Evolutionary conservation across 2,329 filamentous ascomycete species (phyloP).

Genomic region (Monosporascus sp.): DNA sequence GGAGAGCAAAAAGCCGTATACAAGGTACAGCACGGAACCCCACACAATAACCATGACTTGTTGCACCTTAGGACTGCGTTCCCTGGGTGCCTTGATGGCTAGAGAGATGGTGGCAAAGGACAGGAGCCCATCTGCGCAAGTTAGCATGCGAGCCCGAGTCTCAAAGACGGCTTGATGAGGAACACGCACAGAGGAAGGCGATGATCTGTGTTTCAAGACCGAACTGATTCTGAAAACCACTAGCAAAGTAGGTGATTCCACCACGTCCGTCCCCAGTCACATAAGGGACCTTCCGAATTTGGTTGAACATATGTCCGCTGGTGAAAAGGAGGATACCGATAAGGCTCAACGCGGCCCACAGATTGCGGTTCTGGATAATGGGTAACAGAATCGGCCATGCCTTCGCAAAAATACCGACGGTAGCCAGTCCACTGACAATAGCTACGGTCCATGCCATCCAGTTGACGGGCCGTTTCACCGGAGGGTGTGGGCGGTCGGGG

Average conservation of each 20-base stretch:
- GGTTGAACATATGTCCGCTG: conserved; percentile 98
- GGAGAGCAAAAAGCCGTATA: conserved; percentile 92
- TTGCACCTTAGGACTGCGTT: conserved; percentile 70
- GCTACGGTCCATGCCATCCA: conserved; percentile 68
- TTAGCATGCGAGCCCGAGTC: conserved; percentile 14
- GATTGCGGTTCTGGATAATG: conserved; percentile 79
- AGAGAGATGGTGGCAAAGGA: conserved; percentile 90
- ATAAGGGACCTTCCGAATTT: conserved; percentile 93
- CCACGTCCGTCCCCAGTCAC: conserved; percentile 79
- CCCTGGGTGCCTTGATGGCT: conserved; percentile 86
- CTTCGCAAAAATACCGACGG: conserved; percentile 62
- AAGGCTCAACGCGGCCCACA: conserved; percentile 88
- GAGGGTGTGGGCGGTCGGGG: conserved; percentile 69
- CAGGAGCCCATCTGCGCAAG: conserved; percentile 54
- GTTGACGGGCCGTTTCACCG: conserved; percentile 80
- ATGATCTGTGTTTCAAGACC: conserved; percentile 95
- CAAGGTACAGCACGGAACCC: conserved; percentile 68
- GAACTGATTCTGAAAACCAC: conserved; percentile 88
- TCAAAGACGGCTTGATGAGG: conserved; percentile 1
- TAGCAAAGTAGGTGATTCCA: conserved; percentile 83
- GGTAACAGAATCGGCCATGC: conserved; percentile 76
- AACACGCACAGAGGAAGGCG: conserved; percentile 78
- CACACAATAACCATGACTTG: conserved; percentile 77
- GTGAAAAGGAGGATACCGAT: conserved; percentile 89
- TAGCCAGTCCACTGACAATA: conserved; percentile 63